phyloP scores from a whole-genome alignment of 805 yeast species.

The Monosporozyma yasuniensis region DNA sequence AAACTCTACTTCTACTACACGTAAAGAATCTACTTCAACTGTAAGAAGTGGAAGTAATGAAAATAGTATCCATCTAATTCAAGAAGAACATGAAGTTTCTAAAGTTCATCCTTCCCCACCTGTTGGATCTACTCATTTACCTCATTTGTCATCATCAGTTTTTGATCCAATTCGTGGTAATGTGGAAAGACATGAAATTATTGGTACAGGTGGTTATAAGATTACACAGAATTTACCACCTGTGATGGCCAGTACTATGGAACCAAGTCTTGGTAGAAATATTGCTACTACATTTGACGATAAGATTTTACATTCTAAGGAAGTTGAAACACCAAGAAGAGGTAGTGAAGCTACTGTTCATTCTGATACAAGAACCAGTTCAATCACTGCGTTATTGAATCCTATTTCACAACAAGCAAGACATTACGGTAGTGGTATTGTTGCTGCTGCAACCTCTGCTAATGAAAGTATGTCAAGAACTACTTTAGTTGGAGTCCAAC shows the following conservation, averaged over 20 bases:
- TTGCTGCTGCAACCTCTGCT: background rate
- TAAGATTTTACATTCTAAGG: background rate
- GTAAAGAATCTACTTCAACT: background rate
- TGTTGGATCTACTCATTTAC: background rate
- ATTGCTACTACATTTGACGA: background rate
- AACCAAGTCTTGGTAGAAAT: background rate
- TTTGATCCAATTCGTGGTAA: background rate
- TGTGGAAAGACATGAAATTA: background rate
- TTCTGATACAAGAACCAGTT: constrained; percentile 7
- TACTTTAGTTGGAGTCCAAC: background rate
- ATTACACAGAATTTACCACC: background rate
- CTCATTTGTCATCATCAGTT: background rate
- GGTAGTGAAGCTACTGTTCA: constrained; percentile 4
- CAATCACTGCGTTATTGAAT: constrained; percentile 12
- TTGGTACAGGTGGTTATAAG: background rate
- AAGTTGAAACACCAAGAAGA: background rate
- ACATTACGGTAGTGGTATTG: background rate
- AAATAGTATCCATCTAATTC: background rate
- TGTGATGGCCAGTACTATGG: background rate
- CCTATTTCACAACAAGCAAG: constrained; percentile 5
- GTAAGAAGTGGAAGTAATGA: background rate
- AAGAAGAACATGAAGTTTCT: background rate
- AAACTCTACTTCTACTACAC: background rate
- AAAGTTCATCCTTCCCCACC: background rate
- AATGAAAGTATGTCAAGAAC: constrained; percentile 3